Percentiles rank a stretch among this genome's conserved stretches.
Conservation (phyloP, 345 rosid species). For the Mallotus nudiflorus region DNA sequence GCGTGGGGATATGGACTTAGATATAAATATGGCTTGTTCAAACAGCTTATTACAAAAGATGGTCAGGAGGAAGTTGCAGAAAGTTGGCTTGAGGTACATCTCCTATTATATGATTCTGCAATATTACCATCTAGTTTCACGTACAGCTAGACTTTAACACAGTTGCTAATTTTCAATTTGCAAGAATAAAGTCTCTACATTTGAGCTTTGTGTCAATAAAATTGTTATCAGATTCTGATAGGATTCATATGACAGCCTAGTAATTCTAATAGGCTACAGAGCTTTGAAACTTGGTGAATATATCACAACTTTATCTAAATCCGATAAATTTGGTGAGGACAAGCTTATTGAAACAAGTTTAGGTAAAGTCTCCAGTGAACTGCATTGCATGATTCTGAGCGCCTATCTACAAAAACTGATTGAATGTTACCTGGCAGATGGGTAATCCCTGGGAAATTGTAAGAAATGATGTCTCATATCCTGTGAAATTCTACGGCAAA, state of each 20-base stretch:
- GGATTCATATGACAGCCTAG: too few relatives aligned
- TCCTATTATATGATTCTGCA: background rate
- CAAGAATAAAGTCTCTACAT: too few relatives aligned
- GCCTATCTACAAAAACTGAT: background rate
- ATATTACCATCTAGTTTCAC: background rate
- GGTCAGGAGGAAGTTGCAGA: conserved; percentile 64
- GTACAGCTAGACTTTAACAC: background rate
- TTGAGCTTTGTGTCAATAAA: too few relatives aligned
- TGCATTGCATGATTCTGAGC: background rate
- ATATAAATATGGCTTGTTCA: conserved; percentile 53
- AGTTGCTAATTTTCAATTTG: too few relatives aligned
- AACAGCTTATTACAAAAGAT: conserved; percentile 46
- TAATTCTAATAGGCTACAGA: too few relatives aligned
- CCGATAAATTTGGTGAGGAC: too few relatives aligned
- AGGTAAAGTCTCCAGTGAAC: background rate
- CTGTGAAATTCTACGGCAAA: conserved; percentile 47
- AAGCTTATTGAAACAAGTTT: too few relatives aligned
- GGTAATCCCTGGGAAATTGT: conserved; percentile 64
- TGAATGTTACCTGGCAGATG: conserved; percentile 32
- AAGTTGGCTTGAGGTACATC: conserved; percentile 52
- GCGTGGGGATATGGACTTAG: conserved; percentile 57
- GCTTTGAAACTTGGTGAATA: too few relatives aligned
- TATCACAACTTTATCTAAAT: too few relatives aligned
- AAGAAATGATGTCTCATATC: conserved; percentile 46
- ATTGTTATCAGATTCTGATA: too few relatives aligned